Evolutionary conservation across 2,329 filamentous ascomycete species (phyloP).

Genomic region (Plenodomus biglobosus): DNA sequence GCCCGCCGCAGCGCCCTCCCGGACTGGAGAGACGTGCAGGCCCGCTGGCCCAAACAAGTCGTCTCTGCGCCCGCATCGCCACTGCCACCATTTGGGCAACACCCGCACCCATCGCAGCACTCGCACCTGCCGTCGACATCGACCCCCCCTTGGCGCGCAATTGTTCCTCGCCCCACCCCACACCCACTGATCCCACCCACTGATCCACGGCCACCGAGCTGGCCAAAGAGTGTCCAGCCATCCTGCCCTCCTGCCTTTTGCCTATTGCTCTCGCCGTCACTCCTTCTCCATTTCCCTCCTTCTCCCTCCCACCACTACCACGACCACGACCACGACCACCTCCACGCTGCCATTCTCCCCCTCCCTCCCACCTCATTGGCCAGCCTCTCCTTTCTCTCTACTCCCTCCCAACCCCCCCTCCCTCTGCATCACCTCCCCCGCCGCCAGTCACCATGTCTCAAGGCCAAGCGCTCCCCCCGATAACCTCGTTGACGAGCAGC

Average conservation of each 20-base stretch:
- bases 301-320: no score
- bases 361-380: background rate
- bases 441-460: slow-evolving; percentile 31
- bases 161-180: background rate
- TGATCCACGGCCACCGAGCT: background rate
- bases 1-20: background rate
- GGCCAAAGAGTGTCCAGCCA: background rate
- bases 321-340: no score
- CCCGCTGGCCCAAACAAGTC: background rate
- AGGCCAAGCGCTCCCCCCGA: slow-evolving; percentile 42
- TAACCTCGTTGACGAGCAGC: slow-evolving; percentile 42
- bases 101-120: background rate
- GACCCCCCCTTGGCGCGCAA: background rate
- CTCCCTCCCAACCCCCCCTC: background rate
- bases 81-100: background rate
- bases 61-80: background rate
- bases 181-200: background rate
- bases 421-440: background rate
- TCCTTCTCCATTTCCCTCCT: no score
- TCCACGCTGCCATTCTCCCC: background rate
- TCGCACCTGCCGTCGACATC: background rate
- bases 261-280: no score
- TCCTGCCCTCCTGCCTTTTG: no score
- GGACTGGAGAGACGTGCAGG: background rate
- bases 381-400: background rate